Evolutionary conservation across 2,329 filamentous ascomycete genomes (phyloP), one percentile per base, ranked within the genome.

Genomic region (Sporothrix globosa): DNA sequence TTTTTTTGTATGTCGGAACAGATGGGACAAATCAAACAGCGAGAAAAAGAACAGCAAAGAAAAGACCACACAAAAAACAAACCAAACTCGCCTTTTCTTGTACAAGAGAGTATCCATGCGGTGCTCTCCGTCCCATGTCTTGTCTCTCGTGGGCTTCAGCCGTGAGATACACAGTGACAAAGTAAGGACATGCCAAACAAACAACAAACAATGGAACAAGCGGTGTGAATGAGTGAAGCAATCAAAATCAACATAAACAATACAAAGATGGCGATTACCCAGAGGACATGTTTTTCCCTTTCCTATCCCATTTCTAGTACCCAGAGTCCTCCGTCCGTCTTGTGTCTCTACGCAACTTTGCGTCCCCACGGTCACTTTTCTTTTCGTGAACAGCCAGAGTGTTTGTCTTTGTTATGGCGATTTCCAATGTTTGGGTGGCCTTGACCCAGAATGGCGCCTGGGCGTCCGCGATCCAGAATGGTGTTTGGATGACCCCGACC

Each of bases 271-370:
- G 30, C 27, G 39, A 39, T 17, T 39, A 63, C 66, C 46, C 39
- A 41, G 34, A 61, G 48, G 56, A 69, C 27, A 63, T 27, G 67
- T 21, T 39, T 46, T 46, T 30, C 3, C 58, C 58, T 24, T 61
- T 63, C 58, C 58, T 63, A 63, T 46, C 58, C 58, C 39, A 46
- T 46, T 46, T 63, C 58, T 44, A 63, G 13, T 46, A 46, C 11
- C 58, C 56, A 63, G 27, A 27, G 21, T 54, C 21, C 58, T 27
- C 46, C 39, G 4, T 63, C 41, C 21, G 19, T 46, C 21, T n/a
- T 3, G n/a, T 44, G 39, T 21, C 9, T 46, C 41, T 46, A 46
- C 41, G 39, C 39, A 61, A 27, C 21, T n/a, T 46, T 30, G 21
- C n/a, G 30, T n/a, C 56, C 30, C 27, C 56, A 21, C 50, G 19